phyloP scores from a whole-genome alignment of 2,329 filamentous ascomycete genomes.

The Ilyonectria mors-panacis region DNA sequence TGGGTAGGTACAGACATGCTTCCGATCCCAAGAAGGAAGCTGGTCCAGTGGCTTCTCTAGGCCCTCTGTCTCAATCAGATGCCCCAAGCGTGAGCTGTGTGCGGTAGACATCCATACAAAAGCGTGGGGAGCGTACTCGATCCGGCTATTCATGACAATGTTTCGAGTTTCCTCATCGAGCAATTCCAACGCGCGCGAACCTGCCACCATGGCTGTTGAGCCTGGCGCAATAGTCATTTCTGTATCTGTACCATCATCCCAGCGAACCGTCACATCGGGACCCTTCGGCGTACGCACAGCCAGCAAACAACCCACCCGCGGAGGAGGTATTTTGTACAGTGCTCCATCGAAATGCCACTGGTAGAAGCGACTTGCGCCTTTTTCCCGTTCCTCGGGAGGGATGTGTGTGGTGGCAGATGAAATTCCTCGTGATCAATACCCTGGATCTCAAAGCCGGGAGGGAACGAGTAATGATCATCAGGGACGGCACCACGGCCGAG shows the following conservation, averaged over 20 bases:
- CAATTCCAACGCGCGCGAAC: not conserved
- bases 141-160: not conserved
- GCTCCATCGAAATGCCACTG: not conserved
- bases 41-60: not conserved
- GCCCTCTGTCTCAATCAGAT: not conserved
- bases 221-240: not conserved
- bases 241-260: not conserved
- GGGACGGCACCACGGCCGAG: not conserved
- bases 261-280: not conserved
- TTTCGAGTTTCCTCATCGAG: not conserved
- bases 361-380: not conserved
- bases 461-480: not conserved
- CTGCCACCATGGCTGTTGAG: not conserved
- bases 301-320: not conserved
- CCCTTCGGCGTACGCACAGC: not conserved
- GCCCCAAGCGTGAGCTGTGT: not conserved
- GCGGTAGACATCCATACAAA: not conserved
- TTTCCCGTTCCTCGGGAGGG: not conserved
- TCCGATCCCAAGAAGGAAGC: not conserved
- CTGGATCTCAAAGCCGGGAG: not conserved
- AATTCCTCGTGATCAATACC: not conserved
- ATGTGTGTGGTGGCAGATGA: not conserved
- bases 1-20: not conserved
- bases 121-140: not conserved
- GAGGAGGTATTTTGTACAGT: not conserved